Conservation (phyloP, 1,284 basidiomycete genomes). For the Prillingera fragicola region DNA sequence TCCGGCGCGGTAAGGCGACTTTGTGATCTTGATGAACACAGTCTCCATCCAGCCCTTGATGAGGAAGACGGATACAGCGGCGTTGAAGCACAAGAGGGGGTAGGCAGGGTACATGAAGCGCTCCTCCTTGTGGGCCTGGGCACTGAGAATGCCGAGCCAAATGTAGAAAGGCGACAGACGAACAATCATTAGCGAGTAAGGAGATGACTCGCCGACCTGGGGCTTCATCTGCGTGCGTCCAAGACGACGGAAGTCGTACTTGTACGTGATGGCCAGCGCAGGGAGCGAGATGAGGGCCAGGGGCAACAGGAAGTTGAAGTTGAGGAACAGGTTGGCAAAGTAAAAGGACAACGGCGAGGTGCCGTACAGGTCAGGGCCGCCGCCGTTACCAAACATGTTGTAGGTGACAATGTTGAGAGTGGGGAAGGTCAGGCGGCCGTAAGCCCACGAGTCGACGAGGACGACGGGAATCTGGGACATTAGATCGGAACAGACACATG, state of each 20-base stretch:
- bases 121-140: constrained; percentile 94
- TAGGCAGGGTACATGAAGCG: constrained; percentile 96
- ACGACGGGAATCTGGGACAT: constrained; percentile 72
- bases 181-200: constrained; percentile 67
- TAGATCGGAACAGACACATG: too few relatives aligned
- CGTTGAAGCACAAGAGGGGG: constrained; percentile 88
- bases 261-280: constrained; percentile 67
- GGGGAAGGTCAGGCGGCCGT: constrained; percentile 70
- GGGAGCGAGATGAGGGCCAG: constrained; percentile 78
- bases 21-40: constrained; percentile 65
- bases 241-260: constrained; percentile 70
- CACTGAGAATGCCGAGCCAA: constrained; percentile 73
- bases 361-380: constrained; percentile 83
- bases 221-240: constrained; percentile 57
- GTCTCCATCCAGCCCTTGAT: constrained; percentile 77
- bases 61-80: constrained; percentile 76
- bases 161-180: constrained; percentile 81
- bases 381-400: constrained; percentile 67
- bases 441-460: constrained; percentile 77
- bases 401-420: constrained; percentile 92
- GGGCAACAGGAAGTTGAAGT: constrained; percentile 82
- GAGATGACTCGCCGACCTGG: constrained; percentile 61
- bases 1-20: constrained; percentile 80
- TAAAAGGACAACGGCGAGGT: constrained; percentile 83
- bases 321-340: constrained; percentile 76